A percentile compares a stretch with the other conserved stretches of the same genome.
Conservation (phyloP, 2,329 filamentous ascomycete genomes). For the Sarocladium kiliense region DNA sequence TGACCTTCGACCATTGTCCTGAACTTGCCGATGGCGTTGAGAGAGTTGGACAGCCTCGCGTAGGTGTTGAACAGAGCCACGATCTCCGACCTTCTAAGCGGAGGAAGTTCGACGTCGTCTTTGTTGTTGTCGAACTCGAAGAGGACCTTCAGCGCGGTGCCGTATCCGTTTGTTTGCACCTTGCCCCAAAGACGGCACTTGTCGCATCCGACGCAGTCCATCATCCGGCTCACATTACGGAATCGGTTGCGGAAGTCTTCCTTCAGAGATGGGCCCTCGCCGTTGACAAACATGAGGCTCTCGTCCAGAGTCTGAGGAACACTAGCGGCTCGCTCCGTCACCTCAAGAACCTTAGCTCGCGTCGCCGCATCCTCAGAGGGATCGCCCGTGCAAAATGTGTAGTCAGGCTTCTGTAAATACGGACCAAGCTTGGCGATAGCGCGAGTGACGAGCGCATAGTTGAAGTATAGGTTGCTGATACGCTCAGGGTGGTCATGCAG, state of each 20-base stretch:
- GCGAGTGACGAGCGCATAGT: conserved; percentile 91
- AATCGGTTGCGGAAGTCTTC: conserved; percentile 98
- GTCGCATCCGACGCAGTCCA: conserved; percentile 98
- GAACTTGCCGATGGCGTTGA: conserved; percentile 73
- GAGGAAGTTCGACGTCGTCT: conserved; percentile 50
- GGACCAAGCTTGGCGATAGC: conserved; percentile 87
- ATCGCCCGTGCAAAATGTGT: conserved; percentile 92
- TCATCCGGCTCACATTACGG: conserved; percentile 90
- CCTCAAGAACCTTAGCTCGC: conserved; percentile 71
- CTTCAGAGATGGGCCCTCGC: conserved; percentile 72
- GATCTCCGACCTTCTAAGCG: conserved; percentile 81
- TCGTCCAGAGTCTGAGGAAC: conserved; percentile 88
- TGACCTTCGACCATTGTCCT: conserved; percentile 42
- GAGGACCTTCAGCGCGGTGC: conserved; percentile 88
- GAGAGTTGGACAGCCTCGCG: conserved; percentile 75
- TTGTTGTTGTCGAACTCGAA: conserved; percentile 81
- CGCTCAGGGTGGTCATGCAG: conserved; percentile 82
- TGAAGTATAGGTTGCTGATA: conserved; percentile 93
- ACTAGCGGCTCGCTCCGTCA: conserved; percentile 66
- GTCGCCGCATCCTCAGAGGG: conserved; percentile 71
- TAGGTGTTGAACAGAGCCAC: conserved; percentile 95
- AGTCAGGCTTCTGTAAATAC: conserved; percentile 61
- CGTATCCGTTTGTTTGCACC: conserved; percentile 90
- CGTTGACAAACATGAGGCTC: conserved; percentile 85
- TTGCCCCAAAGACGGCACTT: conserved; percentile 99